Evolutionary conservation across 306 rosid genomes (phyloP), one percentile per base, ranked within the genome.

Genomic region (Pyrus communis): DNA sequence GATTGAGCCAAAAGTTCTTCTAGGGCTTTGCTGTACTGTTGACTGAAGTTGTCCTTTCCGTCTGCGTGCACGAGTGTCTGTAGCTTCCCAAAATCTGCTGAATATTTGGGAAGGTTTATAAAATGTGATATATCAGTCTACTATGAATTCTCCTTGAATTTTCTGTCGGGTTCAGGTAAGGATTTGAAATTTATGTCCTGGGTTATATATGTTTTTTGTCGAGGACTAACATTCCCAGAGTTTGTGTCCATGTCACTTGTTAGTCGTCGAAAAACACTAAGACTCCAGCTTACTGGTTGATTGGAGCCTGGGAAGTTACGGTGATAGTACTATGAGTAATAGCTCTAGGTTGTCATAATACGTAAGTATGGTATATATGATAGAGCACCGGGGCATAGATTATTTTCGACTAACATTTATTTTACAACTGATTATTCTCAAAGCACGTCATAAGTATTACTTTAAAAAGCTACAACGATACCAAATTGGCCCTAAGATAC

Each of bases 401-500:
- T 49, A 4, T 49, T 14, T 49, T 49, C 19, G 2, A 46, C 1
- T 4, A 45, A 45, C 14, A 45, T 45, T 12, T 45, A 13, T 4
- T 13, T 4, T 49, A 49, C 19, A 4, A 4, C 8, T 4, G 19
- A 49, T 49, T 14, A 46, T 49, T 49, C 0, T 49, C 8, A 49
- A 5, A 14, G 54, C 54, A 4, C 7, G 4, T 49, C 19, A 0
- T 49, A 46, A 46, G 54, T 4, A 14, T 46, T 4, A 13, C 54
- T 4, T 46, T 46, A 46, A 46, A 46, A 46, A 4, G 19, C 54
- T 49, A 49, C 54, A 49, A 49, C 54, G 17, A 17, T 49, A 5
- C 17, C 54, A 49, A 46, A 49, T 49, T 49, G 54, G 54, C 6
- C 54, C 58, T 59, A 64, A 46, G 80, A 84, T 81, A 23, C 76